phyloP scores from a whole-genome alignment of 2,329 filamentous ascomycete species.

The Penicillium sp. region DNA sequence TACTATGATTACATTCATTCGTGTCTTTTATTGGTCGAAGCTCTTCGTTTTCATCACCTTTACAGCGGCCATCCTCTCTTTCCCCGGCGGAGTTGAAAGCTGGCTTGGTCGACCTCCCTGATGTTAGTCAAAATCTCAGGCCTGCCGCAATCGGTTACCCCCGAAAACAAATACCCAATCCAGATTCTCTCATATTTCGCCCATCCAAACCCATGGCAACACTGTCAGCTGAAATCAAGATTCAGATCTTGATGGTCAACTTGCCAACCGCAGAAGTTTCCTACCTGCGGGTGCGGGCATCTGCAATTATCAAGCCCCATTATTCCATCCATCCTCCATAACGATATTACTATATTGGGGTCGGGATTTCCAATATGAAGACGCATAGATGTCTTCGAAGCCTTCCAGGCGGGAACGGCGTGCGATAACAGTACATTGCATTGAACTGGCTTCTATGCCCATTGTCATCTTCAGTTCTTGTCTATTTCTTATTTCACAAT shows the following conservation, averaged over 20 bases:
- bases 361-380: constrained; percentile 3
- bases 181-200: constrained; percentile 1
- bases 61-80: not conserved
- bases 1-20: not conserved
- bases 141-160: not conserved
- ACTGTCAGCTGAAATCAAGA: constrained; percentile 7
- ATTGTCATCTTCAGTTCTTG: not conserved
- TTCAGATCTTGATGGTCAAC: not conserved
- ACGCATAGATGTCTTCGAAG: constrained; percentile 12
- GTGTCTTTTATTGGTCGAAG: not conserved
- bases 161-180: constrained; percentile 6
- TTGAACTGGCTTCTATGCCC: constrained; percentile 10
- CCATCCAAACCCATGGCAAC: constrained; percentile 1
- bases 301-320: constrained; percentile 2
- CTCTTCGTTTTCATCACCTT: not conserved
- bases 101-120: not conserved
- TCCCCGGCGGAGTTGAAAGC: not conserved
- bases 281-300: not conserved
- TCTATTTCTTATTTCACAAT: not conserved
- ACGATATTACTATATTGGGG: constrained; percentile 14
- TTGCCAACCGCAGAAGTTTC: not conserved
- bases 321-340: not conserved
- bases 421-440: constrained; percentile 17
- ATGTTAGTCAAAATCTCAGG: not conserved
- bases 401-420: constrained; percentile 12